phyloP scores from a whole-genome alignment of 306 rosid genomes.

The Inga oerstediana region DNA sequence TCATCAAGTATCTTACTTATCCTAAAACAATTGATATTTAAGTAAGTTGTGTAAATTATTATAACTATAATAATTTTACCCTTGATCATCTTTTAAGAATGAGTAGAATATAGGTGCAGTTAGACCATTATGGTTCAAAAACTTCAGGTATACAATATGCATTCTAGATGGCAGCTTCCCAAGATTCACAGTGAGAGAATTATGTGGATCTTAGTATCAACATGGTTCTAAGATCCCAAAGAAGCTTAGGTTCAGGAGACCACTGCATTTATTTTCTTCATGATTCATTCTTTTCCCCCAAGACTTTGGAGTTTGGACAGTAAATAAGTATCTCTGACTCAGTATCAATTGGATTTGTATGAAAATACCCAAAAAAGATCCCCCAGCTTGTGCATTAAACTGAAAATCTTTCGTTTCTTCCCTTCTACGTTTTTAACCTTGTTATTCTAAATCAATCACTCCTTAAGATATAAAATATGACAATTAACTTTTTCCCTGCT shows the following conservation, averaged over 20 bases:
- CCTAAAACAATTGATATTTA: neutral
- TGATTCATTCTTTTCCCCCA: neutral
- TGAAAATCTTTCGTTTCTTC: neutral
- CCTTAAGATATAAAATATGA: neutral
- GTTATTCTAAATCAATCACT: neutral
- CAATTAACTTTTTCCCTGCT: neutral
- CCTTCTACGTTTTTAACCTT: neutral
- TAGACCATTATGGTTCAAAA: neutral
- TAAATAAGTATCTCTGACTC: neutral
- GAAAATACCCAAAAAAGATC: neutral
- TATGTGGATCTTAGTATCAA: neutral
- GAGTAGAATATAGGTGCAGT: neutral
- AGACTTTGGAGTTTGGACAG: neutral
- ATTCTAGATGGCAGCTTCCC: neutral
- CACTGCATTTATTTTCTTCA: neutral
- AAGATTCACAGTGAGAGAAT: neutral
- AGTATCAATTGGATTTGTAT: neutral
- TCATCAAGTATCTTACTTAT: neutral
- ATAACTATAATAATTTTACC: neutral
- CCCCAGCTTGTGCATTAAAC: neutral
- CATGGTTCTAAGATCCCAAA: neutral
- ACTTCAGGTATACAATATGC: neutral
- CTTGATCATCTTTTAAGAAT: neutral
- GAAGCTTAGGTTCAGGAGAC: neutral
- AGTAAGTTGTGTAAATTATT: neutral